A percentile compares a stretch with the other conserved stretches of the same genome.
Conservation (phyloP, 345 rosid genomes). For the rapeseed (Brassica napus) region DNA sequence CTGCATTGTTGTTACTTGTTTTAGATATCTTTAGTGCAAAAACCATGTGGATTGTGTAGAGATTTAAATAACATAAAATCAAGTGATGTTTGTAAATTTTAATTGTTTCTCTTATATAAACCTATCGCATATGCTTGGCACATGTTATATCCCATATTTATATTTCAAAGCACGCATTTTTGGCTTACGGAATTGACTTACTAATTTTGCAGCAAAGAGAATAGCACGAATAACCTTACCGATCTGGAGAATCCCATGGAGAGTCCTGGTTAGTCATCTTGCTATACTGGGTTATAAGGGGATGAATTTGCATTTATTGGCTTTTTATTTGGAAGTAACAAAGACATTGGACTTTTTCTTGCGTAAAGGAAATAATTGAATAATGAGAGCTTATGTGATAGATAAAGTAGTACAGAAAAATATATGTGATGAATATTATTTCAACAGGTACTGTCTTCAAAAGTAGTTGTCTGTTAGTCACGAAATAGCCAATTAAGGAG, state of each 20-base stretch:
- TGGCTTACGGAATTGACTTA: constrained; percentile 3
- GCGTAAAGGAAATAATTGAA: background rate
- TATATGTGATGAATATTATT: background rate
- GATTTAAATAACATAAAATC: background rate
- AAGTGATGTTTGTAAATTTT: background rate
- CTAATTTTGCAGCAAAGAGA: constrained; percentile 36
- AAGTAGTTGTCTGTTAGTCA: background rate
- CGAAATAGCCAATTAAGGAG: background rate
- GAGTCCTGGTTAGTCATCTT: constrained; percentile 35
- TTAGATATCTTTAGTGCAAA: background rate
- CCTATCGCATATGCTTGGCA: constrained; percentile 5
- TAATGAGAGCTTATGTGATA: background rate
- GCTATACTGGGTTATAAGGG: background rate
- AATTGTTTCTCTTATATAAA: background rate
- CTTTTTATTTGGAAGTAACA: background rate
- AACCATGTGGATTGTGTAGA: background rate
- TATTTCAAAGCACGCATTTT: constrained; percentile 4
- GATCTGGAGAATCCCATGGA: constrained; percentile 29
- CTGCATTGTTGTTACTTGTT: background rate
- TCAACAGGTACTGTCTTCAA: background rate
- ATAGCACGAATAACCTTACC: constrained; percentile 18
- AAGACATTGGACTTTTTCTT: constrained; percentile 8
- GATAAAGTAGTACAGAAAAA: background rate
- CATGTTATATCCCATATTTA: constrained; percentile 4
- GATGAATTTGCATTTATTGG: background rate